phyloP scores from a whole-genome alignment of 495 filamentous ascomycete species.

The Saxophila tyrrhenica region DNA sequence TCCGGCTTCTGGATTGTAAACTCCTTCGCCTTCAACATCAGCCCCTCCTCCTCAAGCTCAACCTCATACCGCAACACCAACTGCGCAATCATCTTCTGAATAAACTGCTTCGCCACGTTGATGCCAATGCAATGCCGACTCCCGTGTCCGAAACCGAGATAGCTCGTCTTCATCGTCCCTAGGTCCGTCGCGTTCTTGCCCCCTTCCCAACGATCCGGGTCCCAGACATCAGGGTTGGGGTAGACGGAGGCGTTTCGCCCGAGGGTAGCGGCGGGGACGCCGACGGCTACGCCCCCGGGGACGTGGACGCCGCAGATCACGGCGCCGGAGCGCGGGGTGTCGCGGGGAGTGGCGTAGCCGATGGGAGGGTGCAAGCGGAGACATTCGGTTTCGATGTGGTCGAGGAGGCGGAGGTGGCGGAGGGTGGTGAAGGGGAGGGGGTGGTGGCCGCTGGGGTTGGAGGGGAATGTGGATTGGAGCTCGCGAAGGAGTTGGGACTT shows the following conservation, averaged over 20 bases:
- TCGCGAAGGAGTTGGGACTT: constrained; percentile 3
- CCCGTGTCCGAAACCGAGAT: constrained; percentile 19
- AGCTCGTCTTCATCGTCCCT: constrained; percentile 19
- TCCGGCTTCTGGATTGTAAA: constrained; percentile 21
- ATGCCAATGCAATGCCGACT: constrained; percentile 18
- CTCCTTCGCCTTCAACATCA: constrained; percentile 17
- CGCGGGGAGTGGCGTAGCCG: constrained; percentile 14
- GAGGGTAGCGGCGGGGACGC: constrained; percentile 14
- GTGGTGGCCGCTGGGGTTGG: not conserved
- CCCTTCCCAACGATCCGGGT: constrained; percentile 10
- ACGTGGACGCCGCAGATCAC: constrained; percentile 14
- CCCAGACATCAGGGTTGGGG: constrained; percentile 6
- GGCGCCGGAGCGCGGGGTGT: constrained; percentile 15
- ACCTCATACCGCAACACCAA: constrained; percentile 17
- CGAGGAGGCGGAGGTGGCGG: constrained; percentile 14
- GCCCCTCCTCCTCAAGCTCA: constrained; percentile 10
- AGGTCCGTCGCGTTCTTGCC: constrained; percentile 1
- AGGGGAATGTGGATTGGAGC: constrained; percentile 14
- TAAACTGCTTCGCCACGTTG: constrained; percentile 16
- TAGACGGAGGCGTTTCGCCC: constrained; percentile 17
- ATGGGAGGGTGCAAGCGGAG: constrained; percentile 20
- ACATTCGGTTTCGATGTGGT: constrained; percentile 15
- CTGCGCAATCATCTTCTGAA: constrained; percentile 18
- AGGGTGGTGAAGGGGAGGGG: constrained; percentile 14
- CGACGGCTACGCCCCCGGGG: constrained; percentile 10